Percentiles rank a stretch among this genome's conserved stretches.
These are phyloP conservation scores for Pharnaceum exiguum DNA, from an alignment of 148 eudicot species.

Conservation along the genomic window DNA sequence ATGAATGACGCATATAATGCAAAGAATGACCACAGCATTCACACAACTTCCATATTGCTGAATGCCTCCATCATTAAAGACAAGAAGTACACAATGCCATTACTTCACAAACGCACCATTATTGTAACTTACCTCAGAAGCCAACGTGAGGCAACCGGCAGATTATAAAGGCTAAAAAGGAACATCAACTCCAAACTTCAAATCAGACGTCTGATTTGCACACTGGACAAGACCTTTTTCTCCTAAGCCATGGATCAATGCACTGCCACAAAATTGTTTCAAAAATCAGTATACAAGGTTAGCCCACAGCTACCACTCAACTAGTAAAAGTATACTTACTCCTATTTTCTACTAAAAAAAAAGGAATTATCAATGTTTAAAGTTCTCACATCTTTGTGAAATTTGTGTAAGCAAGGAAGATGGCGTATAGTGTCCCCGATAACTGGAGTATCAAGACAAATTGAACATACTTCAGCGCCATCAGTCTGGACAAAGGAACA, in stretches of 20 bases:
- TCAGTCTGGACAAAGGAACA: conserved; percentile 45
- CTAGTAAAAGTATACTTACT: no score
- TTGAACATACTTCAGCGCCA: conserved; percentile 55
- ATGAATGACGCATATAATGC: no score
- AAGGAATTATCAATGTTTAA: background rate
- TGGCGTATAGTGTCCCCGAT: conserved; percentile 82
- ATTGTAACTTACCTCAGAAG: conserved; percentile 11
- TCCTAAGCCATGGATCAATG: conserved; percentile 95
- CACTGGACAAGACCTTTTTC: conserved; percentile 77
- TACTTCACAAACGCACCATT: no score
- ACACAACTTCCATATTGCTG: no score
- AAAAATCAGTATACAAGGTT: background rate
- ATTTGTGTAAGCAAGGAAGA: conserved; percentile 94
- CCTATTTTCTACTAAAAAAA: background rate
- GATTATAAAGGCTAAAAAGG: background rate
- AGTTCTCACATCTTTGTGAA: conserved; percentile 85
- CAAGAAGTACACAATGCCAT: no score
- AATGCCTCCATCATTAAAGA: no score
- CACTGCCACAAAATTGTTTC: conserved; percentile 46
- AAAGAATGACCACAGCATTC: no score
- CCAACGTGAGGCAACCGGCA: background rate
- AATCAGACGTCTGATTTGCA: conserved; percentile 77
- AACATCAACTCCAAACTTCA: background rate
- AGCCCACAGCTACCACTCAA: background rate
- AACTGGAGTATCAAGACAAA: conserved; percentile 83